Conservation (phyloP, 257 asterid genomes). For the Salvia splendens region DNA sequence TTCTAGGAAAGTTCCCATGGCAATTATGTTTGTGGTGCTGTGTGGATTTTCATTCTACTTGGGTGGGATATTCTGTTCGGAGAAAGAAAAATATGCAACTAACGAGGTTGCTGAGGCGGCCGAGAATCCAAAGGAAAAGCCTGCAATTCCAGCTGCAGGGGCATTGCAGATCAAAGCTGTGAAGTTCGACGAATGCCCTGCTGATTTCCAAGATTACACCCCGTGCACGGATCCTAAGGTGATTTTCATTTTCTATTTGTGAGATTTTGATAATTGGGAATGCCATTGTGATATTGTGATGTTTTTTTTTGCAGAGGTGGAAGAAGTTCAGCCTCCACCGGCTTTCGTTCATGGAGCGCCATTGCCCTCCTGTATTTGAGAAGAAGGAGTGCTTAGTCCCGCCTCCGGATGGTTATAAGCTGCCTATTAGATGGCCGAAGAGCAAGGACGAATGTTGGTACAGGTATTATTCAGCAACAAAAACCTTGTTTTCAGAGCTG, state of each 20-base stretch:
- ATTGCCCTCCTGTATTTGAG: conserved; percentile 77
- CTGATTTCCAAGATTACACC: conserved; percentile 83
- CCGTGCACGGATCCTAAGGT: conserved; percentile 99
- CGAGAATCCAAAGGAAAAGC: conserved; percentile 40
- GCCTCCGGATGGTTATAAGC: conserved; percentile 75
- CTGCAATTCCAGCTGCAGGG: conserved; percentile 38
- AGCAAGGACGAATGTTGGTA: conserved; percentile 86
- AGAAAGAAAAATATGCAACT: conserved; percentile 45
- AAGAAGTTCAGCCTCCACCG: conserved; percentile 58
- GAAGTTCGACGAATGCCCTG: conserved; percentile 69
- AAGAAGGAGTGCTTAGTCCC: conserved; percentile 82
- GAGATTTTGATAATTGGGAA: conserved; percentile 14
- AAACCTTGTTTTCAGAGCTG: not conserved
- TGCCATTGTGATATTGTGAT: conserved; percentile 18
- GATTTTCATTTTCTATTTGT: conserved; percentile 1
- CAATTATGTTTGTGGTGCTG: conserved; percentile 60
- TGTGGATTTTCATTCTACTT: conserved; percentile 98
- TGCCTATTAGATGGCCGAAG: conserved; percentile 86
- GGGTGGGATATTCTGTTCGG: conserved; percentile 84
- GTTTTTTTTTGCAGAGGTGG: conserved; percentile 62
- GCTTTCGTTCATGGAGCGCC: conserved; percentile 79
- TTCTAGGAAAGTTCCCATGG: conserved; percentile 65
- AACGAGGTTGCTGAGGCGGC: conserved; percentile 35
- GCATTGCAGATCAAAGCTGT: conserved; percentile 61
- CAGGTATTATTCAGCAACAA: conserved; percentile 51